phyloP scores from a whole-genome alignment of 2,329 filamentous ascomycete species.

The Dactylonectria macrodidyma region DNA sequence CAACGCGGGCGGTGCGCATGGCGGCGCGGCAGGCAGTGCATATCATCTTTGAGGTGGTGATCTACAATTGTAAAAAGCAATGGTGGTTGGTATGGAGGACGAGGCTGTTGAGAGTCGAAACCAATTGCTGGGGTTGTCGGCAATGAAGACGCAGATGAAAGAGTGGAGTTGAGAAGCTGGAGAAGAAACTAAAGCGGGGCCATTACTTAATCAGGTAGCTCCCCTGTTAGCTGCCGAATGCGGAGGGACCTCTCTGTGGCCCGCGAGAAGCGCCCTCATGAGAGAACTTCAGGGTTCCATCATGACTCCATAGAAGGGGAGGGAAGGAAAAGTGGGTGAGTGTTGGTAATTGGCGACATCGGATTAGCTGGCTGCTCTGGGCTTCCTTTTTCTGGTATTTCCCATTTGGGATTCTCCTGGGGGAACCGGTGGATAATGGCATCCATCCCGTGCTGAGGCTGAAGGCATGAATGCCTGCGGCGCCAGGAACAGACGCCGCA shows the following conservation, averaged over 20 bases:
- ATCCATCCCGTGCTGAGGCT: neutral
- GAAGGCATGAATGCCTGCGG: neutral
- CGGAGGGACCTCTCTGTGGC: neutral
- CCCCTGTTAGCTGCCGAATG: constrained; percentile 1
- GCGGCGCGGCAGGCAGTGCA: constrained; percentile 46
- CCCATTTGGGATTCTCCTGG: neutral
- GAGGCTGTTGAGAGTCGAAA: neutral
- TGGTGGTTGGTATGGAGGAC: neutral
- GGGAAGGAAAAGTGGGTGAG: constrained; percentile 37
- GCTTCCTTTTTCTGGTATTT: neutral
- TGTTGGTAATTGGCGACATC: constrained; percentile 41
- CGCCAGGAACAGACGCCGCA: neutral
- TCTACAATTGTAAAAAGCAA: neutral
- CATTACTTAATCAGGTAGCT: constrained; percentile 28
- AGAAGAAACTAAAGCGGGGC: neutral
- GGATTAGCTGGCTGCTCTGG: constrained; percentile 31
- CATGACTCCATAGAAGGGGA: neutral
- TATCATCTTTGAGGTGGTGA: constrained; percentile 37
- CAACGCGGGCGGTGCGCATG: constrained; percentile 39
- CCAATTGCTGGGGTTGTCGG: neutral
- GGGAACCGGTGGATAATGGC: constrained; percentile 14
- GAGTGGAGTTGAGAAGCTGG: constrained; percentile 1
- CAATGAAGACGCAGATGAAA: neutral
- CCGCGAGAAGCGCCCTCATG: neutral
- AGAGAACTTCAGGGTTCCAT: neutral